Conservation (phyloP, 768 basidiomycete species). For the Mycena indigotica region DNA sequence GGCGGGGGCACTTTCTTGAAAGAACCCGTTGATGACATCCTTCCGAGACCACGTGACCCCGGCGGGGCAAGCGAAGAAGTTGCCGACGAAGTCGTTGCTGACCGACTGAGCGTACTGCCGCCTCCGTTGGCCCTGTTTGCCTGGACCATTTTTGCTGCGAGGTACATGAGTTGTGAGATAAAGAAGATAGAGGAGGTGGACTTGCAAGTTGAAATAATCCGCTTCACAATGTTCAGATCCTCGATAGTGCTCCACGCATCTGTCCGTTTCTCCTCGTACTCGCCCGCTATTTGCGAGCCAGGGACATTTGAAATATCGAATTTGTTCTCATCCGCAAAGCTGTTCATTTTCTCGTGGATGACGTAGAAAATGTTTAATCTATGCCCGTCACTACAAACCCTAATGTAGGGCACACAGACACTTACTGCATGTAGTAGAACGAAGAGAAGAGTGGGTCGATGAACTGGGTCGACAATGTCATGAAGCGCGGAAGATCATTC, state of each 20-base stretch:
- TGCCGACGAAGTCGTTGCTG: slow-evolving; percentile 36
- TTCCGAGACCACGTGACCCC: slow-evolving; percentile 30
- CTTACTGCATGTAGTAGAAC: slow-evolving; percentile 99
- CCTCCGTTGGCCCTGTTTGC: slow-evolving; percentile 41
- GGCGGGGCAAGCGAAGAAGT: slow-evolving; percentile 45
- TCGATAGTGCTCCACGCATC: slow-evolving; percentile 83
- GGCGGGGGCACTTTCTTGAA: slow-evolving; percentile 58
- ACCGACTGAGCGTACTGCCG: slow-evolving; percentile 37
- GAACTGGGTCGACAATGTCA: slow-evolving; percentile 83
- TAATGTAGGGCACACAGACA: slow-evolving; percentile 24
- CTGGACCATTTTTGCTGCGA: slow-evolving; percentile 69
- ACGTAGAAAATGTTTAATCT: slow-evolving; percentile 94
- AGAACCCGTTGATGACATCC: slow-evolving; percentile 30
- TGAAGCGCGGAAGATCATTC: slow-evolving; percentile 90
- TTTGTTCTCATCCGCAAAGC: slow-evolving; percentile 77
- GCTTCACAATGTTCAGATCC: slow-evolving; percentile 77
- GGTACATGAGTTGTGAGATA: background rate
- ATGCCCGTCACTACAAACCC: slow-evolving; percentile 7
- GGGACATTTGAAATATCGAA: slow-evolving; percentile 70
- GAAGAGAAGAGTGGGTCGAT: slow-evolving; percentile 98
- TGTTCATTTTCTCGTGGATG: slow-evolving; percentile 90
- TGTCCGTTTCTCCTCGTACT: slow-evolving; percentile 81
- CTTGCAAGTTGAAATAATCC: slow-evolving; percentile 84
- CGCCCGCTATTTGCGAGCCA: slow-evolving; percentile 68
- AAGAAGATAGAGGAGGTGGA: background rate